These are phyloP conservation scores for Hippophae tibetana DNA, from an alignment of 306 rosid genomes.

Conservation along the genomic window DNA sequence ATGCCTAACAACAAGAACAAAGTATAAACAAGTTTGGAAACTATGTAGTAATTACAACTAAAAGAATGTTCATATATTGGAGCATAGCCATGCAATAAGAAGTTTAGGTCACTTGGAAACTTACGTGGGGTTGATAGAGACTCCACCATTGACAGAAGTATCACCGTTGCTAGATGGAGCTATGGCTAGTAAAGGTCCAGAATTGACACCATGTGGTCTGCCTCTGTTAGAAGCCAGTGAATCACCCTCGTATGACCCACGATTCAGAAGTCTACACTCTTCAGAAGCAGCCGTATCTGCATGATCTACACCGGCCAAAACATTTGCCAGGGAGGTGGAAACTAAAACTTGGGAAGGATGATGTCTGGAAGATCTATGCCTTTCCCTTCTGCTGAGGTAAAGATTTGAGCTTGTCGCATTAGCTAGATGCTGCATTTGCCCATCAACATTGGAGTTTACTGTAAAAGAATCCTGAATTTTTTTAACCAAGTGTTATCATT, in stretches of 20 bases:
- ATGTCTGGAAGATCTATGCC: constrained; percentile 45
- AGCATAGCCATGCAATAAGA: too few relatives aligned
- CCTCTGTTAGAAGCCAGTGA: constrained; percentile 22
- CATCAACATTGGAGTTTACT: constrained; percentile 64
- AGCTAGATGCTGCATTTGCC: constrained; percentile 64
- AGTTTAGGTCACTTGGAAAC: neutral
- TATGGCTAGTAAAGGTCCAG: constrained; percentile 17
- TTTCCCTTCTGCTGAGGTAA: constrained; percentile 43
- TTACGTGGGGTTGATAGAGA: constrained; percentile 48
- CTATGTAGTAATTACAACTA: neutral
- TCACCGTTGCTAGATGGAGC: neutral
- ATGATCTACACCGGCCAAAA: constrained; percentile 22
- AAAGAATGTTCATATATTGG: too few relatives aligned
- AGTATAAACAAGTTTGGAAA: too few relatives aligned
- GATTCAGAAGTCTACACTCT: constrained; percentile 9
- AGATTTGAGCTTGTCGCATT: constrained; percentile 50
- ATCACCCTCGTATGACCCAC: constrained; percentile 1
- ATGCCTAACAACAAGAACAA: too few relatives aligned
- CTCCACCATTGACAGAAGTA: constrained; percentile 20
- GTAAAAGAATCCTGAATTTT: constrained; percentile 58
- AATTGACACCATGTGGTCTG: constrained; percentile 17
- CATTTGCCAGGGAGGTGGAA: constrained; percentile 27
- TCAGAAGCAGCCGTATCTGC: constrained; percentile 26
- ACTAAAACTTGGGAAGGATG: constrained; percentile 43
- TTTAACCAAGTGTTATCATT: constrained; percentile 5